Evolutionary conservation across 169 alveolate genomes (phyloP), one percentile per base, ranked within the genome.

Genomic region (Eimeria maxima): DNA sequence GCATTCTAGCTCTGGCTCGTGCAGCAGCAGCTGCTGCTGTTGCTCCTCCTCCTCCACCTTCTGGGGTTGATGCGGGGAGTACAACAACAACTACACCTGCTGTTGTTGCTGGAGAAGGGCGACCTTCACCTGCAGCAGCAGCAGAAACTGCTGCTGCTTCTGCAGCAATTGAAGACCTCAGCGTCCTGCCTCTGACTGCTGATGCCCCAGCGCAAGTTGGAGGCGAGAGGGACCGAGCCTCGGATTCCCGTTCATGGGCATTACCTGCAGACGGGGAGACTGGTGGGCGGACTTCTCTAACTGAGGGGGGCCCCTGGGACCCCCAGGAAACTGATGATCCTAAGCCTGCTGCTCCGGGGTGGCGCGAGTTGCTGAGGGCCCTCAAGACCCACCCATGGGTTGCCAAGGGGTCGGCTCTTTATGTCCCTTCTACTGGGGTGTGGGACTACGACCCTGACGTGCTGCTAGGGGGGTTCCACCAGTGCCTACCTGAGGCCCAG

Each of bases 361-460:
- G 81, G 81, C 29, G 81, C 16, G 81, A 71, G 27, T 7, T 71
- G 81, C 81, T 71, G 4, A 14, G 38, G 4, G 81, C 81, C 44
- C 44, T 22, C 18, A 71, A 71, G 81, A 71, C 47, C 29, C 81
- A 71, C 81, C 81, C 81, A 71, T 71, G 81, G 81, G 81, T 71
- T 14, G 81, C 81, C 18, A 71, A 71, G 53, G 84, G 84, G 20
- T 74, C 84, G 24, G 53, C 84, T 22, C 53, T 50, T 5, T 74
- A 74, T 74, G 53, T 74, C 1, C 84, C 84, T 8, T 7, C 84
- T 42, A 74, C 84, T 13, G 84, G 84, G n/a, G 84, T 74, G 8
- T 74, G 84, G 84, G 84, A 74, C 20, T 42, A 33, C n/a, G 45
- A 29, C 84, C 53, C 53, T 42, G 5, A 22, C 42, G 0, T 74